Evolutionary conservation across 306 rosid species (phyloP).

Genomic region (Sechiopsis laciniata): DNA sequence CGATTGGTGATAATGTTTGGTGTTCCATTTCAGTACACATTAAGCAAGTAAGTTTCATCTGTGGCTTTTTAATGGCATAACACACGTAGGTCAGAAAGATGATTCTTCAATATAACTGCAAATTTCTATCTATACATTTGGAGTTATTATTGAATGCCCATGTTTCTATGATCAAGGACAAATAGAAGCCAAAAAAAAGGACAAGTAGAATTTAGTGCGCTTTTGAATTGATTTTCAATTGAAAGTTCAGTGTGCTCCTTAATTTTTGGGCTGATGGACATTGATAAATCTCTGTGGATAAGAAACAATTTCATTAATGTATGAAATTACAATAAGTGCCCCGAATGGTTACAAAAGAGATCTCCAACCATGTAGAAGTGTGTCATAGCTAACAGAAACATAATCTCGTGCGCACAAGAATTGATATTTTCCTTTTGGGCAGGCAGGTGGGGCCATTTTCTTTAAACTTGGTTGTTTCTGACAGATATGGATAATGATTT

Average conservation of each 20-base stretch:
- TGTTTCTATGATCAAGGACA: background rate
- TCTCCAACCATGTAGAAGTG: too few species aligned
- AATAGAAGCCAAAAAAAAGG: too few species aligned
- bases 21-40: constrained; percentile 85
- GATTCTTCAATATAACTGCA: background rate
- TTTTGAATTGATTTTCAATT: background rate
- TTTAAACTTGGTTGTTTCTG: constrained; percentile 15
- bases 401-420: background rate
- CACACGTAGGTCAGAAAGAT: background rate
- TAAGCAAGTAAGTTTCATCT: constrained; percentile 68
- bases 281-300: background rate
- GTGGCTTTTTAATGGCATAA: constrained; percentile 5
- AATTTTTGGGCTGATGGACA: background rate
- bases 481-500: constrained; percentile 13
- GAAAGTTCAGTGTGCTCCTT: background rate
- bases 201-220: background rate
- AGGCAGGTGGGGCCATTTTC: constrained; percentile 7
- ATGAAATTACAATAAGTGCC: too few species aligned
- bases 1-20: constrained; percentile 88
- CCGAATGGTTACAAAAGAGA: too few species aligned
- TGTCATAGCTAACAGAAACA: background rate
- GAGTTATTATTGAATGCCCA: background rate
- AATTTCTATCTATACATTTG: background rate
- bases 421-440: background rate
- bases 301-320: too few species aligned